Conservation (phyloP, 306 rosid species). For the Argentina anserina region DNA sequence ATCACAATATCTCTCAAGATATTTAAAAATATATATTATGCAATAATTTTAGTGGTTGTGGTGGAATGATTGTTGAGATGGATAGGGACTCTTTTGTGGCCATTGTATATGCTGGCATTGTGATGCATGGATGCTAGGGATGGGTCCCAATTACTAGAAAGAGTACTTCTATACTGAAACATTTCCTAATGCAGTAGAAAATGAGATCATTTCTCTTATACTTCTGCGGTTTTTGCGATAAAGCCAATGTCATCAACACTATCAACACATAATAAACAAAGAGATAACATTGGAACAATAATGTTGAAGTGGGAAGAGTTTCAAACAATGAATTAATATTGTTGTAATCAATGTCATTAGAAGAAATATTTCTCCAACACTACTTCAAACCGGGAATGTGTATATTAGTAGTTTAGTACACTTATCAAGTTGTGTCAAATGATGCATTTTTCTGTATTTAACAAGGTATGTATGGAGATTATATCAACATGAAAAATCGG, state of each 20-base stretch:
- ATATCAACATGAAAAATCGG: not conserved
- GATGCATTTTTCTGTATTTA: not conserved
- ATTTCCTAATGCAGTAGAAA: not conserved
- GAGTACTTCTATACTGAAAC: not conserved
- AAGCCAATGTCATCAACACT: not conserved
- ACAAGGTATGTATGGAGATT: too few relatives aligned
- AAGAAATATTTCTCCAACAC: not conserved
- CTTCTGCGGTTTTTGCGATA: not conserved
- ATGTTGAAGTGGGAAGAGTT: not conserved
- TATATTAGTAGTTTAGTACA: too few relatives aligned
- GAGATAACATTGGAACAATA: not conserved
- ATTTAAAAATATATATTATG: not conserved
- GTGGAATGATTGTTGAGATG: not conserved
- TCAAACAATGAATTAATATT: not conserved
- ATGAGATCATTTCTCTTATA: not conserved
- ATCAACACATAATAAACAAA: not conserved
- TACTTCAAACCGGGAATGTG: not conserved
- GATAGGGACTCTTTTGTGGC: constrained; percentile 1
- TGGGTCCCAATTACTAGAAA: not conserved
- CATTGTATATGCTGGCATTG: not conserved
- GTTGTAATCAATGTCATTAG: not conserved
- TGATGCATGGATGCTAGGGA: not conserved
- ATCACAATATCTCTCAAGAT: not conserved
- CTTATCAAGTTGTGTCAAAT: not conserved
- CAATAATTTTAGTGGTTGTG: constrained; percentile 7